Evolutionary conservation across 768 basidiomycete genomes (phyloP).

Genomic region (Suillus decipiens): DNA sequence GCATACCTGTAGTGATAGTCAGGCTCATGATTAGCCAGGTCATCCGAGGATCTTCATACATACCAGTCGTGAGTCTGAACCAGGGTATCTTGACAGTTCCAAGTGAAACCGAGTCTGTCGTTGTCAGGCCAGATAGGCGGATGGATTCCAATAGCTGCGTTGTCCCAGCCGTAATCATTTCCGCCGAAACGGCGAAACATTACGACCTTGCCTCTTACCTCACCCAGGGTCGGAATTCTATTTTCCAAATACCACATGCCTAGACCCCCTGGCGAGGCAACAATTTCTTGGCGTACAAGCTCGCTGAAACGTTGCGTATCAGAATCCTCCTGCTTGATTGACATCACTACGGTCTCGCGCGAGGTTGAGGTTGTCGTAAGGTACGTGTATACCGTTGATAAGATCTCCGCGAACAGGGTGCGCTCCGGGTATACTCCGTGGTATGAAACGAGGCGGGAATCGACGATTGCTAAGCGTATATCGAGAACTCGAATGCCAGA

Average conservation of each 20-base stretch:
- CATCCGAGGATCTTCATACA: slow-evolving; percentile 12
- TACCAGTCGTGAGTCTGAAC: slow-evolving; percentile 89
- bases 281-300: slow-evolving; percentile 67
- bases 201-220: slow-evolving; percentile 83
- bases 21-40: slow-evolving; percentile 8
- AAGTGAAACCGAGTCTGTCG: slow-evolving; percentile 68
- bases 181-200: slow-evolving; percentile 86
- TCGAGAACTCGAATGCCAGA: slow-evolving; percentile 84
- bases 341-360: slow-evolving; percentile 81
- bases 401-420: slow-evolving; percentile 65
- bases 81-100: slow-evolving; percentile 69
- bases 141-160: slow-evolving; percentile 82
- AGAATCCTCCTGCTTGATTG: slow-evolving; percentile 86
- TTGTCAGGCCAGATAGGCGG: slow-evolving; percentile 87
- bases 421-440: slow-evolving; percentile 78
- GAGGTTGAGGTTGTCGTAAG: slow-evolving; percentile 56
- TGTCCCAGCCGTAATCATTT: slow-evolving; percentile 67
- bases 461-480: slow-evolving; percentile 70
- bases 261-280: slow-evolving; percentile 46
- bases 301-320: slow-evolving; percentile 56
- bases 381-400: slow-evolving; percentile 61
- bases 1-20: slow-evolving; percentile 57
- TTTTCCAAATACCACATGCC: slow-evolving; percentile 85
- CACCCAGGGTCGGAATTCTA: slow-evolving; percentile 75
- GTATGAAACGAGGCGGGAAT: slow-evolving; percentile 69